Percentiles rank a stretch among this genome's conserved stretches.
phyloP scores from a whole-genome alignment of 257 asterid species.

The Petunia axillaris region DNA sequence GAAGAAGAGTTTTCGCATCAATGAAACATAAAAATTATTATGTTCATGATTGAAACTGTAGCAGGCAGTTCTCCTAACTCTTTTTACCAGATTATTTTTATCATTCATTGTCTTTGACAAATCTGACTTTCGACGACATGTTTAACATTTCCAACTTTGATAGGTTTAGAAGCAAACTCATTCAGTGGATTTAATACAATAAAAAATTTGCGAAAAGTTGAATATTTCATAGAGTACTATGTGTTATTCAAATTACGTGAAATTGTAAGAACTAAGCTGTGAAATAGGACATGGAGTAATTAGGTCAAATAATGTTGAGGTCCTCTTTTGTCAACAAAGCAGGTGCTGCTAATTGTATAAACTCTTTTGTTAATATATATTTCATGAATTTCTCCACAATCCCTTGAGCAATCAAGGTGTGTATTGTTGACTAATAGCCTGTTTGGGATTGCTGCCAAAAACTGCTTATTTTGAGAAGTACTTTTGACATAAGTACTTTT shows the following conservation, averaged over 20 bases:
- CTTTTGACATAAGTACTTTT: too few relatives aligned
- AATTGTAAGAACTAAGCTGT: too few relatives aligned
- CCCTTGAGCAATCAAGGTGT: slow-evolving; percentile 14
- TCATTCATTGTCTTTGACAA: background rate
- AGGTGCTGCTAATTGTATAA: slow-evolving; percentile 39
- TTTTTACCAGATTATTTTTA: background rate
- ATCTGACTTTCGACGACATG: slow-evolving; percentile 20
- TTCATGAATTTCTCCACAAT: background rate
- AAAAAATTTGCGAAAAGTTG: background rate
- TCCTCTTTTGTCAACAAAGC: slow-evolving; percentile 52
- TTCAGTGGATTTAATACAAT: background rate
- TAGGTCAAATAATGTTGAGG: background rate
- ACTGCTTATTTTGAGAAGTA: too few relatives aligned
- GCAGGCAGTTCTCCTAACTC: slow-evolving; percentile 35
- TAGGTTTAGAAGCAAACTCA: background rate
- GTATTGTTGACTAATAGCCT: slow-evolving; percentile 28
- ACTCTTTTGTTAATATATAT: slow-evolving; percentile 16
- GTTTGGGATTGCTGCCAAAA: too few relatives aligned
- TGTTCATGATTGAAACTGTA: slow-evolving; percentile 7
- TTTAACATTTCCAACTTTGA: background rate
- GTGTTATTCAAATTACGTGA: background rate
- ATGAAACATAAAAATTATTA: background rate
- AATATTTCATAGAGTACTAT: background rate
- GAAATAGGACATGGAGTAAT: background rate
- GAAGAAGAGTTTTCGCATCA: background rate